phyloP scores from a whole-genome alignment of 2,329 filamentous ascomycete genomes.

The Sclerotinia borealis region DNA sequence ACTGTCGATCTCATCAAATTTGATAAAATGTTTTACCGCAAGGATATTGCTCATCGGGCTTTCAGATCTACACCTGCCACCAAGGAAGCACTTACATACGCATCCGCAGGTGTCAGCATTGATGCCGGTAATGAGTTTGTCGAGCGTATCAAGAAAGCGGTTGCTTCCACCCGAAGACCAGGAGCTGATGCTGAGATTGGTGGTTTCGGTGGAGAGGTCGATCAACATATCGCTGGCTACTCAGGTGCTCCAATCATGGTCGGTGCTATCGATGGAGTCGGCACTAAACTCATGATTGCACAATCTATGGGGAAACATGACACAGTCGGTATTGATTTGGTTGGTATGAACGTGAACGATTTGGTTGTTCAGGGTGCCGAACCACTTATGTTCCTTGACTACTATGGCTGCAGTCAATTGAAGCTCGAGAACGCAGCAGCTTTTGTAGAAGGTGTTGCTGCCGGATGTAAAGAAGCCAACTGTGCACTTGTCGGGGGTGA shows the following conservation, averaged over 20 bases:
- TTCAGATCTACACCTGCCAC: constrained; percentile 42
- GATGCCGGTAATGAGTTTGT: constrained; percentile 92
- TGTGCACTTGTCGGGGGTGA: constrained; percentile 95
- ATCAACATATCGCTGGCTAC: constrained; percentile 70
- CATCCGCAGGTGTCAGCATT: constrained; percentile 87
- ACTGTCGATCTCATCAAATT: constrained; percentile 77
- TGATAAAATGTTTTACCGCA: constrained; percentile 52
- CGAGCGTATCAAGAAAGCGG: constrained; percentile 81
- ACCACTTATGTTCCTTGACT: constrained; percentile 94
- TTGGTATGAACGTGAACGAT: constrained; percentile 86
- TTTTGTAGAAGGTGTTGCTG: constrained; percentile 88
- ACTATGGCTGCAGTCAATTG: constrained; percentile 89
- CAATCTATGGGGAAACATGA: constrained; percentile 85
- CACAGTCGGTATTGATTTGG: constrained; percentile 92
- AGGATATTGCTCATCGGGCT: constrained; percentile 79
- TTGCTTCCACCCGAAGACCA: constrained; percentile 75
- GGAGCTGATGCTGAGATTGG: constrained; percentile 81
- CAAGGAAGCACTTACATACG: constrained; percentile 70
- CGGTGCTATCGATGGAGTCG: constrained; percentile 93
- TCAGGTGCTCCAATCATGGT: constrained; percentile 72
- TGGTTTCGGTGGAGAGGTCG: constrained; percentile 86
- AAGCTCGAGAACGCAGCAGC: constrained; percentile 69
- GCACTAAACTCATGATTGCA: constrained; percentile 94
- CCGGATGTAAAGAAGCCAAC: constrained; percentile 76
- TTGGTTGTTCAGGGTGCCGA: constrained; percentile 93